Evolutionary conservation across 495 filamentous ascomycete species (phyloP), one percentile per base, ranked within the genome.

Genomic region (Penicillium waksmanii): DNA sequence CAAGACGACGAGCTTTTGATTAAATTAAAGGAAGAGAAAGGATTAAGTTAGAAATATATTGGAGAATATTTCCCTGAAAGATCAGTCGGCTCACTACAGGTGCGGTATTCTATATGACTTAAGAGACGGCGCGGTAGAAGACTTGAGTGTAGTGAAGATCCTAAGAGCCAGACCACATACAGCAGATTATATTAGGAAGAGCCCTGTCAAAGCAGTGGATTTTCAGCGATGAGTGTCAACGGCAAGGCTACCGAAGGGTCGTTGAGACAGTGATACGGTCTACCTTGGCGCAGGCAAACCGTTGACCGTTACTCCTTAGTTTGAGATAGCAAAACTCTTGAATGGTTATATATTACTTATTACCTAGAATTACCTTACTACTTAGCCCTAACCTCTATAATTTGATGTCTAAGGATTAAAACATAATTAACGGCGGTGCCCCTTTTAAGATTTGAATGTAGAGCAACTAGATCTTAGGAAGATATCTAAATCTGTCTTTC

Each of bases 271-370:
- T 53, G 52, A 61, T 56, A 61, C 42, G 46, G 58, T 56, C 58
- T 19, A 56, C 58, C 58, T 61, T 47, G 47, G 58, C 47, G 46
- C 36, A 61, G 47, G 53, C 35, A 56, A 55, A 55, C 42, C 8
- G 58, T 61, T 34, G 58, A 61, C 35, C 52, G 53, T 49, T 61
- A 61, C 55, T 61, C 58, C 46, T 53, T n/a, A 36, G 53, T 55
- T 56, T 61, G 35, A 38, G 35, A 11, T 38, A 38, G 3, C 10
- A 38, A 38, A 13, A 38, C 10, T 38, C 35, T 12, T 7, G 10
- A 38, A 38, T 38, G 3, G 0, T 38, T 38, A 15, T 38, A 7
- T 38, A 38, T 7, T 7, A 38, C 35, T 38, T 15, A 38, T 38
- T 7, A 38, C 10, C 13, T 7, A 38, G 35, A 12, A 13, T 7